phyloP scores from a whole-genome alignment of 2,329 filamentous ascomycete species.

The Ophiocordyceps camponoti-floridani region DNA sequence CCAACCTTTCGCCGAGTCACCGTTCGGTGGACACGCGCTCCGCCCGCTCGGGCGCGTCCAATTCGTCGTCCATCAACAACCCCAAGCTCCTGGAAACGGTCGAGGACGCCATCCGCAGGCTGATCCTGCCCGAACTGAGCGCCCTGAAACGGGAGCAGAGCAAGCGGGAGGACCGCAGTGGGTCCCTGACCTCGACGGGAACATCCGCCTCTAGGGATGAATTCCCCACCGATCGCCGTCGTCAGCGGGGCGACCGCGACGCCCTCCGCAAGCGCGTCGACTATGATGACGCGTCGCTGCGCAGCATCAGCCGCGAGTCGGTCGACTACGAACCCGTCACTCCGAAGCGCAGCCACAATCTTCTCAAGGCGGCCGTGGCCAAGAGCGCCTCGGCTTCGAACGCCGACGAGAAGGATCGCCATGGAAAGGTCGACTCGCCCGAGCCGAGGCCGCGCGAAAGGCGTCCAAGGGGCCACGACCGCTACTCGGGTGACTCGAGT shows the following conservation, averaged over 20 bases:
- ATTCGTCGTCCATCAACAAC: constrained; percentile 67
- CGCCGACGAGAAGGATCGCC: constrained; percentile 15
- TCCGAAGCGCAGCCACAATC: constrained; percentile 24
- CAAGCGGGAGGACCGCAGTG: constrained; percentile 50
- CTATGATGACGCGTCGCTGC: constrained; percentile 29
- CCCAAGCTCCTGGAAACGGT: constrained; percentile 81
- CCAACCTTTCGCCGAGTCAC: constrained; percentile 33
- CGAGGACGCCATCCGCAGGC: constrained; percentile 76
- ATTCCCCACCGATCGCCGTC: constrained; percentile 38
- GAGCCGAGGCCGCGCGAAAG: constrained; percentile 33
- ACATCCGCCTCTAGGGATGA: constrained; percentile 38
- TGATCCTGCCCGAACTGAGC: constrained; percentile 82
- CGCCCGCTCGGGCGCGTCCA: constrained; percentile 30
- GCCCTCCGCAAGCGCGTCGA: constrained; percentile 29
- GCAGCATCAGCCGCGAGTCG: constrained; percentile 29
- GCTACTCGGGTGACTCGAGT: constrained; percentile 26
- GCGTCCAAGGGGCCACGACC: constrained; percentile 28
- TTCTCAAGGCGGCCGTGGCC: constrained; percentile 20
- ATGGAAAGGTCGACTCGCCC: constrained; percentile 25
- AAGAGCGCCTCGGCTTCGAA: constrained; percentile 16
- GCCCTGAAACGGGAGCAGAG: constrained; percentile 83
- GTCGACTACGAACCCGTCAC: constrained; percentile 24
- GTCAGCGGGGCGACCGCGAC: constrained; percentile 36
- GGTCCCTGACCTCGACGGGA: constrained; percentile 41
- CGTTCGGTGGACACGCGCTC: constrained; percentile 37